These are phyloP conservation scores for Zopfia rhizophila DNA, from an alignment of 2,329 filamentous ascomycete genomes.

Conservation along the genomic window DNA sequence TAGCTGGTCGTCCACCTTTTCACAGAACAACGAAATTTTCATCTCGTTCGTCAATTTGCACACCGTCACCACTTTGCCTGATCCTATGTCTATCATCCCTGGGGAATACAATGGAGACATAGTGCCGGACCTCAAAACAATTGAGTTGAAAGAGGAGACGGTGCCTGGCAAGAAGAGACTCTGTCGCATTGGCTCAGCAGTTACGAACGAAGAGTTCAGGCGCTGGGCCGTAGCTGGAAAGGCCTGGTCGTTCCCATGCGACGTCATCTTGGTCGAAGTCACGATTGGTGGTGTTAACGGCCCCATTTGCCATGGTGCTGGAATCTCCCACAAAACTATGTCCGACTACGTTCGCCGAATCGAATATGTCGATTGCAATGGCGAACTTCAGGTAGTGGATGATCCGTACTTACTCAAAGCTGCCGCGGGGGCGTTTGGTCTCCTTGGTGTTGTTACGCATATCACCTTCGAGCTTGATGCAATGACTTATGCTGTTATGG, in stretches of 20 bases:
- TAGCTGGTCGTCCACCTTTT: slow-evolving; percentile 56
- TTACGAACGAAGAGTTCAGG: slow-evolving; percentile 60
- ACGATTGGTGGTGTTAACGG: slow-evolving; percentile 60
- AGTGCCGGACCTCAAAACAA: slow-evolving; percentile 53
- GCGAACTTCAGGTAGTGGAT: slow-evolving; percentile 53
- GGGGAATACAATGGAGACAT: slow-evolving; percentile 30
- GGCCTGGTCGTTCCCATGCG: slow-evolving; percentile 56
- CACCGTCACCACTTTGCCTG: slow-evolving; percentile 52
- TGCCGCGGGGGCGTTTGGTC: slow-evolving; percentile 56
- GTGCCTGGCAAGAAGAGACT: slow-evolving; percentile 45
- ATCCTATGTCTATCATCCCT: slow-evolving; percentile 39
- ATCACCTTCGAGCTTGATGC: slow-evolving; percentile 60
- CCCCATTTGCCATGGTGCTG: slow-evolving; percentile 60
- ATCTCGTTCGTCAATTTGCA: slow-evolving; percentile 56
- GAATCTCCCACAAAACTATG: slow-evolving; percentile 55
- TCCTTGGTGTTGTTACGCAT: slow-evolving; percentile 62
- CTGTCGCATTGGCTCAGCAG: slow-evolving; percentile 55
- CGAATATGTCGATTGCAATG: slow-evolving; percentile 61
- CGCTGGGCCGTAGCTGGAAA: slow-evolving; percentile 57
- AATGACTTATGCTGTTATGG: slow-evolving; percentile 60
- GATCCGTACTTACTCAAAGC: slow-evolving; percentile 54
- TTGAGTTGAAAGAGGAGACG: slow-evolving; percentile 45
- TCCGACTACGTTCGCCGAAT: slow-evolving; percentile 60
- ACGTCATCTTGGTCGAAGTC: slow-evolving; percentile 61
- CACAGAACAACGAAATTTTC: slow-evolving; percentile 54